phyloP scores from a whole-genome alignment of 140 eudicot species.

The Cichorium intybus region DNA sequence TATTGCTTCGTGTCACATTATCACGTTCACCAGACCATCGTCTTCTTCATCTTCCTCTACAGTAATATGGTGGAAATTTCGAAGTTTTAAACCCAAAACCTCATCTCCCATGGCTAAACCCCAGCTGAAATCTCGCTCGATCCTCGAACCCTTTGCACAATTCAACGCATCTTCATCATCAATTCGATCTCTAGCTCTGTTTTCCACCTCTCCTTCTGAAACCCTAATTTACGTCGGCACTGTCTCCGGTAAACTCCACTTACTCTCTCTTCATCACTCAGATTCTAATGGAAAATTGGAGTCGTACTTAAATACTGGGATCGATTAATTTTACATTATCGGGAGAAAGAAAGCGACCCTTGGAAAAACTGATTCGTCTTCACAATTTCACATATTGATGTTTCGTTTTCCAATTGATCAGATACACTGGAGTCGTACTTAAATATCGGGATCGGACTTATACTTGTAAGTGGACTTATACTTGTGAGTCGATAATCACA shows the following conservation, averaged over 20 bases:
- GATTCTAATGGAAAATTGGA: no score
- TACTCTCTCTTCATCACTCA: conserved; percentile 48
- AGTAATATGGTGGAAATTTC: conserved; percentile 39
- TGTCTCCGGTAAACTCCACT: conserved; percentile 54
- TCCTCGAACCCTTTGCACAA: conserved; percentile 55
- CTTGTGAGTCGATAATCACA: no score
- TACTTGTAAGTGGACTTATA: no score
- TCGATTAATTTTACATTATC: no score
- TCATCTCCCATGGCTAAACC: conserved; percentile 41
- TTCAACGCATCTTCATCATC: conserved; percentile 39
- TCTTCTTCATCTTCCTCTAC: conserved; percentile 27
- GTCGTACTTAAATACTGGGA: no score
- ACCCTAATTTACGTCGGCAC: conserved; percentile 74
- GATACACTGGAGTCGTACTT: no score
- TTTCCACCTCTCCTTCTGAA: conserved; percentile 40
- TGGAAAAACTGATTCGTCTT: no score
- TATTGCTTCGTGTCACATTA: neutral
- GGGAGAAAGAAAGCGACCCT: no score
- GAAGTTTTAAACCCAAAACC: conserved; percentile 31
- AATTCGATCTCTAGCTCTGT: conserved; percentile 57
- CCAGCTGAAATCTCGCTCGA: conserved; percentile 42
- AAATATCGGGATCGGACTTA: no score
- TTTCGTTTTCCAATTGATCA: no score
- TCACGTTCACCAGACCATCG: conserved; percentile 1
- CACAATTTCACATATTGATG: no score